Evolutionary conservation across 2,329 filamentous ascomycete species (phyloP).

Genomic region (Mollisiaceae sp.): DNA sequence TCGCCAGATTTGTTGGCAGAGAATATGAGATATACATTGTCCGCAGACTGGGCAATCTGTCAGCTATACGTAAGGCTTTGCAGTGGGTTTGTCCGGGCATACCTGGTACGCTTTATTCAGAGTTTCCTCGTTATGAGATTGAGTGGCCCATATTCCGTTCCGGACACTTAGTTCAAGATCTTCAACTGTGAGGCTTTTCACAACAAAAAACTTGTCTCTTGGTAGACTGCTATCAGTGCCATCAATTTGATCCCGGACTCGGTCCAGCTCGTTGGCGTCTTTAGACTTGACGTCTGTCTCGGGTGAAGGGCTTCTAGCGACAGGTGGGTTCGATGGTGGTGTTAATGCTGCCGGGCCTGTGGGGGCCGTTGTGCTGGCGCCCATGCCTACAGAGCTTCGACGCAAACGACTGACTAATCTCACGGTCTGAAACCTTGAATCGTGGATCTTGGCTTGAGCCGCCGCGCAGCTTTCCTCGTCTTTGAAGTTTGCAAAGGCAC

Average conservation of each 20-base stretch:
- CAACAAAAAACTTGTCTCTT: slow-evolving; percentile 83
- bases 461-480: slow-evolving; percentile 75
- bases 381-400: slow-evolving; percentile 52
- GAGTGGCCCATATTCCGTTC: slow-evolving; percentile 91
- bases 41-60: slow-evolving; percentile 61
- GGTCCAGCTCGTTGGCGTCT: slow-evolving; percentile 21
- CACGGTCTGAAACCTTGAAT: slow-evolving; percentile 86
- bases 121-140: slow-evolving; percentile 86
- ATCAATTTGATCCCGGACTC: slow-evolving; percentile 16
- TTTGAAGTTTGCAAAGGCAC: slow-evolving; percentile 94
- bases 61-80: slow-evolving; percentile 17
- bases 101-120: slow-evolving; percentile 86
- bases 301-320: slow-evolving; percentile 35
- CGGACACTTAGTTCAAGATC: slow-evolving; percentile 88
- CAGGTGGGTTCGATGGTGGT: slow-evolving; percentile 31
- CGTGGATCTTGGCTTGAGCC: slow-evolving; percentile 85
- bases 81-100: slow-evolving; percentile 36
- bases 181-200: slow-evolving; percentile 91
- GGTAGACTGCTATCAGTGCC: slow-evolving; percentile 10
- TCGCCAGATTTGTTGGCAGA: slow-evolving; percentile 98
- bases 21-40: slow-evolving; percentile 90
- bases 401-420: slow-evolving; percentile 84
- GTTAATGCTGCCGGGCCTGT: slow-evolving; percentile 41
- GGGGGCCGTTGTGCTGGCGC: slow-evolving; percentile 36
- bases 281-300: slow-evolving; percentile 43